Conservation (phyloP, 176 grass and related monocot genomes). For the Aechmea fasciata region DNA sequence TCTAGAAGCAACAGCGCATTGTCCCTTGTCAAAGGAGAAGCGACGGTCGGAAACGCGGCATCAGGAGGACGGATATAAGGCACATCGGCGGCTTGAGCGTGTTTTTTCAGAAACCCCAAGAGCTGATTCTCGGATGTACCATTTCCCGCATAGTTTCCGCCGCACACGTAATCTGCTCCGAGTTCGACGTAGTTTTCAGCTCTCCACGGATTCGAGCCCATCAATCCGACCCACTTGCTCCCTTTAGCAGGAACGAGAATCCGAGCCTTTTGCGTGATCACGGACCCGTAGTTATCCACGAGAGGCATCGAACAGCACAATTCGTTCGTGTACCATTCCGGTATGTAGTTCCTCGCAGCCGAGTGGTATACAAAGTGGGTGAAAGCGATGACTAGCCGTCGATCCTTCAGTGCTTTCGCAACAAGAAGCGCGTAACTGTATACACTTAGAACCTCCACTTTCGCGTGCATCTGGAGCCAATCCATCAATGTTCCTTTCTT, state of each 20-base stretch:
- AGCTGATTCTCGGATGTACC: conserved; percentile 25
- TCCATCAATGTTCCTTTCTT: conserved; percentile 2
- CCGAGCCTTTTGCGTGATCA: conserved; percentile 3
- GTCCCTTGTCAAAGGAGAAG: conserved; percentile 32
- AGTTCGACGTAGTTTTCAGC: conserved; percentile 34
- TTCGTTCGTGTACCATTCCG: background rate
- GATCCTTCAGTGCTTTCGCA: conserved; percentile 17
- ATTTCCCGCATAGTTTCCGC: conserved; percentile 28
- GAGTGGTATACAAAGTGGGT: conserved; percentile 59
- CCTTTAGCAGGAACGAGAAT: conserved; percentile 59
- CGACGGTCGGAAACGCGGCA: conserved; percentile 24
- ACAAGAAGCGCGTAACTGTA: conserved; percentile 19
- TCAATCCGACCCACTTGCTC: conserved; percentile 55
- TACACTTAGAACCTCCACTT: conserved; percentile 29
- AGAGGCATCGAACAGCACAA: conserved; percentile 23
- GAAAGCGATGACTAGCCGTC: conserved; percentile 29
- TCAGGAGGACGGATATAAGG: conserved; percentile 51
- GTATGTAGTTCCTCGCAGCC: background rate
- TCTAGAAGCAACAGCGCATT: conserved; percentile 60
- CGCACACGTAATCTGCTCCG: conserved; percentile 34
- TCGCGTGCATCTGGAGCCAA: conserved; percentile 32
- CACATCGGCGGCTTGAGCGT: conserved; percentile 32
- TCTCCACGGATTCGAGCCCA: conserved; percentile 61
- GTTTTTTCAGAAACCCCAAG: conserved; percentile 25
- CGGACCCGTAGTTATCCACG: conserved; percentile 34